Evolutionary conservation across 225 moss, liverwort and hornwort genomes (phyloP).

Genomic region (Sphagnum contortum): DNA sequence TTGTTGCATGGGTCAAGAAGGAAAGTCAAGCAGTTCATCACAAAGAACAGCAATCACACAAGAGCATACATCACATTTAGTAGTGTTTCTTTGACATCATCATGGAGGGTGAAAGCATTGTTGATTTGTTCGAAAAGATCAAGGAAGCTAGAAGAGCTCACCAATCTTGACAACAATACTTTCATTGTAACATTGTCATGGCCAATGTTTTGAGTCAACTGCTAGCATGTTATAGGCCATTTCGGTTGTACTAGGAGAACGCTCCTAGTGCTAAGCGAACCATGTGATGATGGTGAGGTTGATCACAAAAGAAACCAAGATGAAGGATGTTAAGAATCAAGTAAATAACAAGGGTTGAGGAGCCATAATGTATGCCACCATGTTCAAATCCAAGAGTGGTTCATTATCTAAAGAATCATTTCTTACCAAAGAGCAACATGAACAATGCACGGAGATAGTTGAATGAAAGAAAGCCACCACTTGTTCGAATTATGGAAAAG

Average conservation of each 20-base stretch:
- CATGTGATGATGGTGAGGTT: neutral
- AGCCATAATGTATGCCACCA: neutral
- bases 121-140: slow-evolving; percentile 1
- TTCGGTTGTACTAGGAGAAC: slow-evolving; percentile 1
- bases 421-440: neutral
- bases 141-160: slow-evolving; percentile 1
- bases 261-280: neutral
- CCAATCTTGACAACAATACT: slow-evolving; percentile 4
- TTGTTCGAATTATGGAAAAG: slow-evolving; percentile 1
- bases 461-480: neutral
- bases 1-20: slow-evolving; percentile 5
- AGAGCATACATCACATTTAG: slow-evolving; percentile 2
- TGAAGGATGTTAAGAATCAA: neutral
- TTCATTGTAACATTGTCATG: neutral
- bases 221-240: neutral
- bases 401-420: too few relatives aligned
- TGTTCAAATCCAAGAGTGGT: neutral
- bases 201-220: neutral
- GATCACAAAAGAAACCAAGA: neutral
- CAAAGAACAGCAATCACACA: slow-evolving; percentile 4
- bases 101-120: neutral
- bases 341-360: neutral
- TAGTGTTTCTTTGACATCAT: slow-evolving; percentile 9
- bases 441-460: neutral
- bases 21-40: slow-evolving; percentile 1